Evolutionary conservation across 2,329 filamentous ascomycete species (phyloP).

Genomic region (Drechslerella stenobrocha): DNA sequence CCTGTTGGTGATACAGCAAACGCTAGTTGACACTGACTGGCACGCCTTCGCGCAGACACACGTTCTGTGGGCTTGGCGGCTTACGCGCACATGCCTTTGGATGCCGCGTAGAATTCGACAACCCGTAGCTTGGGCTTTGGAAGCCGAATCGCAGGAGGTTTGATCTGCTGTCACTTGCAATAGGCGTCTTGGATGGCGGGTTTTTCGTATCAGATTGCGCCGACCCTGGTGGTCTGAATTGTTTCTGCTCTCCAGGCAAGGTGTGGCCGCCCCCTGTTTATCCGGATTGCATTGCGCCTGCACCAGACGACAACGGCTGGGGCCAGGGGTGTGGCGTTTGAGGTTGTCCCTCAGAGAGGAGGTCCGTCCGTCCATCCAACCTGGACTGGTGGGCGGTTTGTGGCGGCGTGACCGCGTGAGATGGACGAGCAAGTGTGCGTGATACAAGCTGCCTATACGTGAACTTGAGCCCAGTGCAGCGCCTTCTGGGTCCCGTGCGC

Average conservation of each 20-base stretch:
- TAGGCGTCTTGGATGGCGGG: background rate
- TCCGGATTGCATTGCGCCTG: conserved; percentile 23
- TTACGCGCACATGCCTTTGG: background rate
- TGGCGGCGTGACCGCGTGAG: no score
- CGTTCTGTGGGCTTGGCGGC: conserved; percentile 7
- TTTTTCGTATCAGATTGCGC: conserved; percentile 35
- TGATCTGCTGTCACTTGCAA: conserved; percentile 5
- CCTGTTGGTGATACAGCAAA: conserved; percentile 1
- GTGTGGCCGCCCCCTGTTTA: conserved; percentile 26
- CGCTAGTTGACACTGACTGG: background rate
- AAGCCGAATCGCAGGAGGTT: conserved; percentile 1
- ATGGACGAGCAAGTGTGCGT: no score
- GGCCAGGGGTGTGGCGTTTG: conserved; percentile 47
- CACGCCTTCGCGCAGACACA: background rate
- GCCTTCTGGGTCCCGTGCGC: no score
- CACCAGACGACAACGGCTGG: conserved; percentile 17
- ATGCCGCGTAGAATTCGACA: background rate
- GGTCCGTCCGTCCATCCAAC: conserved; percentile 39
- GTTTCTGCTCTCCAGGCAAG: conserved; percentile 4
- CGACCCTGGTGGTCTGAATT: conserved; percentile 4
- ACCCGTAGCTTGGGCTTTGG: background rate
- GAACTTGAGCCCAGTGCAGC: no score
- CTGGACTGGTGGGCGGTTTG: no score
- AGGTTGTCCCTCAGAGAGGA: conserved; percentile 19
- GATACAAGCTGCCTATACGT: no score